A percentile compares a stretch with the other conserved stretches of the same genome.
These are phyloP conservation scores for Fistulifera pelliculosa DNA, from an alignment of 108 stramenopile species.

Conservation along the genomic window DNA sequence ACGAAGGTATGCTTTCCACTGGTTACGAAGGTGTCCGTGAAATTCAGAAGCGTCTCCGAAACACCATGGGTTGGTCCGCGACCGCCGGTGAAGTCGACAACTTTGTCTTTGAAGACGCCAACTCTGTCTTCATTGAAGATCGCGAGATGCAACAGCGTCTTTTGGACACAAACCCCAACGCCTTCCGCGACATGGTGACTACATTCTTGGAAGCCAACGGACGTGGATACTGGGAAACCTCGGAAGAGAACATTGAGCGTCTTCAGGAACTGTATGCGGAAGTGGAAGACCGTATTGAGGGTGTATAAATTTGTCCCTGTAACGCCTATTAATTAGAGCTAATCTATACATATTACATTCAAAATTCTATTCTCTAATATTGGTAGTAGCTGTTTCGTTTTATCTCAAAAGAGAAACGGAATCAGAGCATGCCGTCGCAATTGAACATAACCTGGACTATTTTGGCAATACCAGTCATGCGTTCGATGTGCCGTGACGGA, in stretches of 20 bases:
- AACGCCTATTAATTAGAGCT: too few relatives aligned
- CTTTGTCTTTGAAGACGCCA: conserved; percentile 97
- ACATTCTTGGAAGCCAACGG: conserved; percentile 96
- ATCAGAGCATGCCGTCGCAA: conserved; percentile 5
- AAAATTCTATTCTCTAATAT: too few relatives aligned
- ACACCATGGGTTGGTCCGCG: conserved; percentile 97
- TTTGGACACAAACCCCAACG: conserved; percentile 92
- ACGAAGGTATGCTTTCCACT: conserved; percentile 94
- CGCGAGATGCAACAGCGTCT: conserved; percentile 91
- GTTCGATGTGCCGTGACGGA: conserved; percentile 39
- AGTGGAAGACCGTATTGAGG: conserved; percentile 95
- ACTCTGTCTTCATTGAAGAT: conserved; percentile 91
- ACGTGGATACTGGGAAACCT: conserved; percentile 91
- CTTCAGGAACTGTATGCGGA: conserved; percentile 95
- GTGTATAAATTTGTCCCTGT: conserved; percentile 43
- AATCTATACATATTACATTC: too few relatives aligned
- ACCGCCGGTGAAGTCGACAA: conserved; percentile 97
- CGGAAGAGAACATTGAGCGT: conserved; percentile 91
- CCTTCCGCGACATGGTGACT: conserved; percentile 95
- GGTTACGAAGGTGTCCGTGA: conserved; percentile 96
- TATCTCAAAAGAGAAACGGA: conserved; percentile 6
- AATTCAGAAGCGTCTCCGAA: conserved; percentile 95
- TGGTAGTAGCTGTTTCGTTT: too few relatives aligned
- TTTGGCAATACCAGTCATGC: conserved; percentile 43
- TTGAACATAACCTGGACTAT: conserved; percentile 1